Evolutionary conservation across 1,139 yeast species (phyloP).

Genomic region (Candida mesenterica): DNA sequence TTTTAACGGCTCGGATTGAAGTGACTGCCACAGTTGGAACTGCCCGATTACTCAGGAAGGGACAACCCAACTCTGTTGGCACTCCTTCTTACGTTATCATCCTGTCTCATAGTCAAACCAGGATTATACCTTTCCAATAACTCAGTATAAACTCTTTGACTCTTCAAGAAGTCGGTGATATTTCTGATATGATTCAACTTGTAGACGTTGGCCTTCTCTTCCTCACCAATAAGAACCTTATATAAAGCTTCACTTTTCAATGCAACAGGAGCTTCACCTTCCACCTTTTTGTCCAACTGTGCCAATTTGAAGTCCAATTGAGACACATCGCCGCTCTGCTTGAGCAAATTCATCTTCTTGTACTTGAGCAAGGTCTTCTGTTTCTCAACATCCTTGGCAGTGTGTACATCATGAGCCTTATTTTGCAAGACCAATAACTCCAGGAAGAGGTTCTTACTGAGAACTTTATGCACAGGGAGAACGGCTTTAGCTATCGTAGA

Average conservation of each 20-base stretch:
- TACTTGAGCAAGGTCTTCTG: constrained; percentile 53
- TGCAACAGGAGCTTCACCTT: constrained; percentile 17
- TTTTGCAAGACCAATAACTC: constrained; percentile 48
- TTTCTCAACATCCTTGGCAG: constrained; percentile 46
- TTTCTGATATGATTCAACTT: constrained; percentile 43
- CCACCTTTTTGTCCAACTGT: constrained; percentile 8
- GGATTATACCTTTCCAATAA: constrained; percentile 85
- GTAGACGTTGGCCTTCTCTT: constrained; percentile 17
- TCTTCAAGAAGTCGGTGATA: constrained; percentile 54
- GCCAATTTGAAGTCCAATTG: constrained; percentile 11
- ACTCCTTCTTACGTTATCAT: constrained; percentile 72
- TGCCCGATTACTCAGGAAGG: constrained; percentile 12
- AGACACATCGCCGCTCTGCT: constrained; percentile 35
- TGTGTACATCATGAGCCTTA: constrained; percentile 42
- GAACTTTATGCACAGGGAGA: constrained; percentile 13
- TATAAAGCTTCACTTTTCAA: constrained; percentile 21
- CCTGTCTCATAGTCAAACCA: constrained; percentile 73
- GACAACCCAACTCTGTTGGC: constrained; percentile 82
- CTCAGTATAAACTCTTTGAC: constrained; percentile 77
- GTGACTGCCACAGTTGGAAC: too few species aligned
- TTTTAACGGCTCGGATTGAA: too few species aligned
- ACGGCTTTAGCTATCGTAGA: constrained; percentile 10
- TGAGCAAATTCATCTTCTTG: constrained; percentile 49
- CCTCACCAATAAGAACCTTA: constrained; percentile 25
- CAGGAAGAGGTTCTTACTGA: constrained; percentile 29